Conservation (phyloP, 805 yeast genomes). For the Aciculoconidium aculeatum region DNA sequence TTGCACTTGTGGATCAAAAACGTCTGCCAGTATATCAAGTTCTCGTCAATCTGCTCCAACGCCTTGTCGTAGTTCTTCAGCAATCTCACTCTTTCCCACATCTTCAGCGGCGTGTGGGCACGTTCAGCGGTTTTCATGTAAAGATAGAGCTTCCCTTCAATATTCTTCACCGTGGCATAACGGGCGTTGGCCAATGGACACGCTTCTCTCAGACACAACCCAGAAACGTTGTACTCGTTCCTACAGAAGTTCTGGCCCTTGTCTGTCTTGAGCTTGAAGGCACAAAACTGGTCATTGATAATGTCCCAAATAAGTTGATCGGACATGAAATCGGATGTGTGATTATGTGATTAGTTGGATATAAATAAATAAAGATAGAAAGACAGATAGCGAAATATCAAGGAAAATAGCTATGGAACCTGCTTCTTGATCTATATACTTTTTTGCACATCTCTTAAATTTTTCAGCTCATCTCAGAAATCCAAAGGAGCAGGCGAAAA, state of each 20-base stretch:
- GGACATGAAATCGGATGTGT: slow-evolving; percentile 29
- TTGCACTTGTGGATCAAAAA: slow-evolving; percentile 89
- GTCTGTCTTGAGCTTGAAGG: slow-evolving; percentile 85
- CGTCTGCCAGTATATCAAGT: slow-evolving; percentile 88
- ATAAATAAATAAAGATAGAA: background rate
- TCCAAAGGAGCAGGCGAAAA: too few relatives aligned
- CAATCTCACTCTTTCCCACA: slow-evolving; percentile 92
- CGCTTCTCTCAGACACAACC: slow-evolving; percentile 86
- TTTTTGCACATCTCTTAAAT: slow-evolving; percentile 1
- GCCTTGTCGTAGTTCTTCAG: slow-evolving; percentile 88
- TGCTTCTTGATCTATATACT: background rate
- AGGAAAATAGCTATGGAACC: background rate
- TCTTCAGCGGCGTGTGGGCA: slow-evolving; percentile 87
- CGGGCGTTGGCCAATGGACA: slow-evolving; percentile 95
- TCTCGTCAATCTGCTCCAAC: slow-evolving; percentile 79
- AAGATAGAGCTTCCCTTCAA: slow-evolving; percentile 72
- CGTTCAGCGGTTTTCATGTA: slow-evolving; percentile 98
- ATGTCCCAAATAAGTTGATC: slow-evolving; percentile 96
- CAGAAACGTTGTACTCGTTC: slow-evolving; percentile 93
- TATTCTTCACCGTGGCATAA: slow-evolving; percentile 79
- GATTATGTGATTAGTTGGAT: background rate
- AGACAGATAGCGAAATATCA: slow-evolving; percentile 1
- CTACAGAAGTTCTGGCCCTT: slow-evolving; percentile 90
- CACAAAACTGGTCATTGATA: slow-evolving; percentile 91
- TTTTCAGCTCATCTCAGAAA: slow-evolving; percentile 5